These are phyloP conservation scores for Toxicodendron radicans DNA, from an alignment of 345 rosid genomes.

Conservation along the genomic window DNA sequence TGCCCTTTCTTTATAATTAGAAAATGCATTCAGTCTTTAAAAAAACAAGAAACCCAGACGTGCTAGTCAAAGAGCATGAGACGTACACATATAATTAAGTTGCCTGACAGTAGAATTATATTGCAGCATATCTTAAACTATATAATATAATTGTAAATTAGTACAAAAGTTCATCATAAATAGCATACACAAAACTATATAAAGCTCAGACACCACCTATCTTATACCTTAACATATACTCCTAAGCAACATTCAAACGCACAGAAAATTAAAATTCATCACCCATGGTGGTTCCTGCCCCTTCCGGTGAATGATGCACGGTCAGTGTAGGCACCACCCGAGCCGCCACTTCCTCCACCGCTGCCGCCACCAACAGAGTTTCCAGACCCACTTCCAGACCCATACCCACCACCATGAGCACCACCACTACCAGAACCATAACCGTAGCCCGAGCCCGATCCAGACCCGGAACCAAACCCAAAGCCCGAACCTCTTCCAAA, in stretches of 20 bases:
- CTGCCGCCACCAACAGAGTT: slow-evolving; percentile 41
- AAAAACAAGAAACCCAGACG: too few species aligned
- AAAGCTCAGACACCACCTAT: background rate
- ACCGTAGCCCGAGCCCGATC: slow-evolving; percentile 73
- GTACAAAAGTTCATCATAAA: background rate
- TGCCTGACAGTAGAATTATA: background rate
- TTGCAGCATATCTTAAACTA: background rate
- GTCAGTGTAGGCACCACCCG: slow-evolving; percentile 23
- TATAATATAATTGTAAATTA: background rate
- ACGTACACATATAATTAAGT: too few species aligned
- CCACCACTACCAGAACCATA: slow-evolving; percentile 78
- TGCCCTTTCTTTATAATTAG: too few species aligned
- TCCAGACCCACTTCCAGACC: slow-evolving; percentile 67
- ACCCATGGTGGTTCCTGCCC: slow-evolving; percentile 30
- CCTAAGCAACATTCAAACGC: background rate
- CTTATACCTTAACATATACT: background rate
- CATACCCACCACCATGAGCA: slow-evolving; percentile 72
- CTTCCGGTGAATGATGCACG: background rate
- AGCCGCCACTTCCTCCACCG: slow-evolving; percentile 31
- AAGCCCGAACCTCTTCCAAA: slow-evolving; percentile 71
- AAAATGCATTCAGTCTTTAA: too few species aligned
- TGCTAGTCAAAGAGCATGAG: too few species aligned
- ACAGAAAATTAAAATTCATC: slow-evolving; percentile 6
- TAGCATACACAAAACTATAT: background rate
- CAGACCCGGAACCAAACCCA: slow-evolving; percentile 73